These are phyloP conservation scores for Salix brachista DNA, from an alignment of 345 rosid genomes.

Conservation along the genomic window DNA sequence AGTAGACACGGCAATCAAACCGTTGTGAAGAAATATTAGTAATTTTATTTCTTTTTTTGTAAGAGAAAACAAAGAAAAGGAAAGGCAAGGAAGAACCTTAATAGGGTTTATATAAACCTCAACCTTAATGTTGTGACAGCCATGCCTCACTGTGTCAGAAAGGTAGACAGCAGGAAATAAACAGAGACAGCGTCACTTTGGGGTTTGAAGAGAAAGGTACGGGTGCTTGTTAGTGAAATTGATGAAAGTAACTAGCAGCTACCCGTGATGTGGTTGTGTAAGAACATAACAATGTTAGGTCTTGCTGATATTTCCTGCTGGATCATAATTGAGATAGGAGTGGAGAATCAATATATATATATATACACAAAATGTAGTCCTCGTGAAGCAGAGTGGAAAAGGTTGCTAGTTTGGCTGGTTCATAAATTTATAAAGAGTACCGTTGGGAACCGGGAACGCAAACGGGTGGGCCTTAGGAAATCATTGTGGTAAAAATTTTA, in stretches of 20 bases:
- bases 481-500: slow-evolving; percentile 28
- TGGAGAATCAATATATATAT: not conserved
- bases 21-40: no score
- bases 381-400: not conserved
- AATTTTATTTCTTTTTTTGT: no score
- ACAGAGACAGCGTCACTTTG: slow-evolving; percentile 6
- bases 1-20: no score
- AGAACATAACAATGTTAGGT: slow-evolving; percentile 28
- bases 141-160: slow-evolving; percentile 36
- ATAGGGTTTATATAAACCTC: not conserved
- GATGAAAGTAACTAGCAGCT: not conserved
- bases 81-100: not conserved
- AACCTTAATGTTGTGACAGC: not conserved
- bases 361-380: not conserved
- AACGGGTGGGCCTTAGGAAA: slow-evolving; percentile 37
- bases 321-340: slow-evolving; percentile 4
- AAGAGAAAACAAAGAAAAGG: no score
- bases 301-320: slow-evolving; percentile 11
- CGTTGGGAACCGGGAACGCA: slow-evolving; percentile 26
- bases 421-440: slow-evolving; percentile 12
- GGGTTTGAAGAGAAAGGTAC: slow-evolving; percentile 28
- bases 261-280: slow-evolving; percentile 12
- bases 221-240: not conserved
- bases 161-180: not conserved
- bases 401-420: slow-evolving; percentile 21